Evolutionary conservation across 345 rosid species (phyloP), one percentile per base, ranked within the genome.

Genomic region (Eucalyptus erythrocorys): DNA sequence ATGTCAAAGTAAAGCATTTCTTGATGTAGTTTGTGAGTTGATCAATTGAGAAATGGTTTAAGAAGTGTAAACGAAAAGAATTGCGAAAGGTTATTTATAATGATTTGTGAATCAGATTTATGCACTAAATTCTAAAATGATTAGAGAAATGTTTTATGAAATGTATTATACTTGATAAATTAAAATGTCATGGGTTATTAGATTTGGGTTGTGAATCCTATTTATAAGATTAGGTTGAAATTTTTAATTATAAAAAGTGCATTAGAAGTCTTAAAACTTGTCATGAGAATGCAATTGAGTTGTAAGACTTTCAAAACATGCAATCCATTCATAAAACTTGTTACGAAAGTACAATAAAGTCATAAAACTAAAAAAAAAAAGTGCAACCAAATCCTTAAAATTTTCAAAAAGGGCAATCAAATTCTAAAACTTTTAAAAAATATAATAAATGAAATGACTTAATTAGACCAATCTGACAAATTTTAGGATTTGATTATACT

Each of bases 371-470:
- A 11, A 22, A 21, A 55, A 55, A 51, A 0, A 51, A 51, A 51
- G 26, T 19, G 10, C 57, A 51, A 51, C 0, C 0, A 19, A 51
- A 51, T 51, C 24, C 57, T 55, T 24, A 24, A 55, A 55, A 0
- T 24, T 55, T 24, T 55, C 0, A 9, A 24, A 55, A 55, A 4
- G 1, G 0, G 27, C 13, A 55, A 55, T 55, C 3, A 0, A 55
- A 24, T 24, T 0, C 0, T 55, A 55, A 55, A 55, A 24, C 0
- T 55, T 55, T 55, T 3, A 24, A 55, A 22, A 55, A 55, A 6
- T 24, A 0, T 24, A 22, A 55, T 24, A 0, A 55, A 55, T 0
- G 1, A 0, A 55, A 10, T 0, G 13, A 55, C 61, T 24, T 55
- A 0, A 24, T 55, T 24, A 22, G 13, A 55, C 13, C 0, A 55